These are phyloP conservation scores for Cladosporium halotolerans DNA, from an alignment of 2,329 filamentous ascomycete genomes.

Conservation along the genomic window DNA sequence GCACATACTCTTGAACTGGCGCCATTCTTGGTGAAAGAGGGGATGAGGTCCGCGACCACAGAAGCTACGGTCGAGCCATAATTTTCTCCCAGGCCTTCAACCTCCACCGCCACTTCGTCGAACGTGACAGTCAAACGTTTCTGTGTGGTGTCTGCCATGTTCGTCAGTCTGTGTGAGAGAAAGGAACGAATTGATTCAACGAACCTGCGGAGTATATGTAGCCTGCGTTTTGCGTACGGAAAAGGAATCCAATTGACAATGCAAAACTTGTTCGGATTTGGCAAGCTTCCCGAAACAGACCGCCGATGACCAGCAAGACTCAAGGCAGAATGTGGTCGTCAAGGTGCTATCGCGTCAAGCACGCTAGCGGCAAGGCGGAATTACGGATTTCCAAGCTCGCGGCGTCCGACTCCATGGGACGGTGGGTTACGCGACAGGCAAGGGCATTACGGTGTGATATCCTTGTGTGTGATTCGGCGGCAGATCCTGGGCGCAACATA, in stretches of 20 bases:
- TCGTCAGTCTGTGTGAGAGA: not conserved
- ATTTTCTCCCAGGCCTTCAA: not conserved
- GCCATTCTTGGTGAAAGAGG: not conserved
- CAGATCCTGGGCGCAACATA: too few species aligned
- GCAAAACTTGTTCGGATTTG: not conserved
- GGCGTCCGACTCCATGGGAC: too few species aligned
- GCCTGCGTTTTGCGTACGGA: too few species aligned
- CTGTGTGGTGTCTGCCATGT: not conserved
- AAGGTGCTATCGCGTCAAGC: too few species aligned
- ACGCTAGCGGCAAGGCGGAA: too few species aligned
- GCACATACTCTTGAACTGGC: not conserved
- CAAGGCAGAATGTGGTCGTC: too few species aligned
- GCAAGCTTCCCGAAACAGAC: too few species aligned
- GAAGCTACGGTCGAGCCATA: slow-evolving; percentile 8
- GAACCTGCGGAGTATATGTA: not conserved
- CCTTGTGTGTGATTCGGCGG: too few species aligned
- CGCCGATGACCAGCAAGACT: too few species aligned
- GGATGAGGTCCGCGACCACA: not conserved
- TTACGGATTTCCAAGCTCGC: too few species aligned
- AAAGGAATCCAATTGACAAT: not conserved
- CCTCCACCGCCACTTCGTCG: slow-evolving; percentile 3
- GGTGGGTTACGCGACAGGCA: too few species aligned
- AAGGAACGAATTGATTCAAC: not conserved
- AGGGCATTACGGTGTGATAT: too few species aligned
- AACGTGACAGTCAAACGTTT: slow-evolving; percentile 7